Evolutionary conservation across 352 stramenopile genomes (phyloP), one percentile per base, ranked within the genome.

Genomic region (Globisporangium perplexum): DNA sequence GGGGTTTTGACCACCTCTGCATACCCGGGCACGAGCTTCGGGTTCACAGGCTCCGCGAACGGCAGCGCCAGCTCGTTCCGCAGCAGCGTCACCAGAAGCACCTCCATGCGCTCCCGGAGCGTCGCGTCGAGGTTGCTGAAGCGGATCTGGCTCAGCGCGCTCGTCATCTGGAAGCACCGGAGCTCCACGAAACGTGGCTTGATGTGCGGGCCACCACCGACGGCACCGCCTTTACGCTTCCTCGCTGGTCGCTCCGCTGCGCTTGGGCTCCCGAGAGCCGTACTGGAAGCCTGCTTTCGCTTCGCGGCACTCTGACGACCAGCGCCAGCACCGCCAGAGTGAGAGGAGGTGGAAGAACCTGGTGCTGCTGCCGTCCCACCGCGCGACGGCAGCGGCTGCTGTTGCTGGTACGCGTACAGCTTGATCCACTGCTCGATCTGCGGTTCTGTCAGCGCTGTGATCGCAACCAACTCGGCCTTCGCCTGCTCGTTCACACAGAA

Each of bases 381-480:
- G 7, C 31, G 22, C 12, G 47, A 24, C 22, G 47, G 5, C 31
- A 28, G 64, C 15, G 45, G 45, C 24, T 51, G 41, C 30, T 82
- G 72, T 4, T 54, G 50, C n/a, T 77, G 58, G 1, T 59, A 47
- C 4, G 57, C 52, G 22, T 62, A 72, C 14, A 65, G 47, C 57
- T 77, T 69, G 53, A 90, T 69, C 81, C 81, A 92, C 46, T 84
- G 66, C 45, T 92, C 78, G 10, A 90, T 62, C 22, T 90, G 63
- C 7, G 72, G 57, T 17, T 86, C 74, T 3, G 61, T 73, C 3
- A 92, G 59, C 11, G 71, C 84, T 2, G 81, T 83, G 47, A 90
- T 69, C 7, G 73, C 78, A 7, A 66, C 58, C 15, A 90, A 45
- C 48, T 90, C 71, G 5, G 64, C 59, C 26, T 80, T 76, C 14